Base-by-base conservation (phyloP, 768 basidiomycete genomes). In the Pluteus cervinus region DNA sequence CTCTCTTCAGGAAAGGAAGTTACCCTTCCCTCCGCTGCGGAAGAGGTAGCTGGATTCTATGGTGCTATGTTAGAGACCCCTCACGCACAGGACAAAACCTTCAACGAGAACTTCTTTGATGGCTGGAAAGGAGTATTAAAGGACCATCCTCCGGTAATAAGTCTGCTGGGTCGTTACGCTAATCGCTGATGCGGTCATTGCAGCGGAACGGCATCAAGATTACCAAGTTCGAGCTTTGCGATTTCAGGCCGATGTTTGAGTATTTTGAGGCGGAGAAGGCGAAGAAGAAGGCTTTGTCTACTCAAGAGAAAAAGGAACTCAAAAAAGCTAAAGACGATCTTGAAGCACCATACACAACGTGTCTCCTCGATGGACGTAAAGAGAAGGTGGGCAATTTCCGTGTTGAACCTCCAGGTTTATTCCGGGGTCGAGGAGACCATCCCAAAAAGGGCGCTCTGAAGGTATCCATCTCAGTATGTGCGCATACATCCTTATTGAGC, bases 361-460 rank as follows among this genome's bases (percentile, higher is more conserved):
- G 94, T 60, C 53, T 81, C n/a, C 76, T 99, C 23, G 91, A 99
- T 52, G 94, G 94, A 9, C 81, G 93, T 37, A 94, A 91, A 63
- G 96, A 99, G 67, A 98, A 97, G 59, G 78, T 97, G 33, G 96
- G 96, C 25, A 99, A 98, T 65, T 98, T 98, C 71, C 76, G 92
- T 48, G 81, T 97, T 36, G 96, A 99, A 71, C 96, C 96, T 57
- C 96, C 96, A 18, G 93, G 94, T n/a, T 65, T 98, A 35, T 99
- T 98, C 65, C 70, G 96, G 58, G 96, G 96, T 44, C 92, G 96
- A 46, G 96, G 96, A 37, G 92, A 97, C 50, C 96, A 99, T 61
- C 96, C 96, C 1, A 93, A 86, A 74, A 98, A 97, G 59, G 96
- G 96, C 12, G 81, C 82, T 26, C 69, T 96, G 35, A 98, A 98